Conservation (phyloP, 306 rosid species). For the Trifolium subterraneum region DNA sequence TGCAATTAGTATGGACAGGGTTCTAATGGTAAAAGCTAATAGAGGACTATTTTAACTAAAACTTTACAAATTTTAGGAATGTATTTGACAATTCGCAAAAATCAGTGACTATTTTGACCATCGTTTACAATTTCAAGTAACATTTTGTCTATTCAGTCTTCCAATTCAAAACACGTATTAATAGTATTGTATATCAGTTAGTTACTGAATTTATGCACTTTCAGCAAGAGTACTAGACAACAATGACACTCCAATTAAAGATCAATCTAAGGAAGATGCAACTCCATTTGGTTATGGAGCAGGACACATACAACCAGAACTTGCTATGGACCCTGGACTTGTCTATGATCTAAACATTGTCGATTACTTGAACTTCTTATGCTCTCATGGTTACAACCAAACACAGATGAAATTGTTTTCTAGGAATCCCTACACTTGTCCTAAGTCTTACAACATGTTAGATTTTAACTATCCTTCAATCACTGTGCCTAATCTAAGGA, state of each 20-base stretch:
- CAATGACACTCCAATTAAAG: conserved; percentile 41
- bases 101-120: too few species aligned
- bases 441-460: conserved; percentile 36
- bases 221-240: conserved; percentile 54
- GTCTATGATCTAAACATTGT: conserved; percentile 51
- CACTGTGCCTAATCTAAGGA: conserved; percentile 46
- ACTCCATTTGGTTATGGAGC: conserved; percentile 68
- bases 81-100: too few species aligned
- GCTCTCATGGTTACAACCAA: conserved; percentile 64
- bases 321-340: conserved; percentile 70
- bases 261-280: conserved; percentile 44
- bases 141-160: too few species aligned
- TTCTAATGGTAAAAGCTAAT: too few species aligned
- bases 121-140: too few species aligned
- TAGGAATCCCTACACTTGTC: conserved; percentile 37
- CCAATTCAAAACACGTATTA: too few species aligned
- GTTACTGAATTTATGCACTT: conserved; percentile 13
- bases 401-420: conserved; percentile 39
- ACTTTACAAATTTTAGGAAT: too few species aligned
- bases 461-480: conserved; percentile 74
- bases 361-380: conserved; percentile 74
- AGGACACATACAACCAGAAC: conserved; percentile 68
- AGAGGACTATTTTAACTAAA: too few species aligned
- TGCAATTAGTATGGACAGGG: too few species aligned
- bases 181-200: too few species aligned